phyloP scores from a whole-genome alignment of 2,329 filamentous ascomycete genomes.

The Phoma herbarum region DNA sequence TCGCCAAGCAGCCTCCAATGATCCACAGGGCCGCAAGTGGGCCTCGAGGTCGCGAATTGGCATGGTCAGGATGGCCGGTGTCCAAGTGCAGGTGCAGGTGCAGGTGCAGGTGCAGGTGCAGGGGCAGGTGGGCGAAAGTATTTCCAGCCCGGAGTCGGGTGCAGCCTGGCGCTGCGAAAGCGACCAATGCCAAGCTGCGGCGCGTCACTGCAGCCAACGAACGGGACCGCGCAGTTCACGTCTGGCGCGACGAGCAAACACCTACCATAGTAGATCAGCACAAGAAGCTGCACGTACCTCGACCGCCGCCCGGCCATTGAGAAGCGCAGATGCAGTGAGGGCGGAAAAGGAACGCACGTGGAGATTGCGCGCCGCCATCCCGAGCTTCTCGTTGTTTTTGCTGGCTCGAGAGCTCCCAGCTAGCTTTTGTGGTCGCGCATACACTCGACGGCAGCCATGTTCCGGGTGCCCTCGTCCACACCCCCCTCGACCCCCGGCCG shows the following conservation, averaged over 20 bases:
- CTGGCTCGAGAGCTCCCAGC: conserved; percentile 2
- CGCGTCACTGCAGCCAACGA: conserved; percentile 30
- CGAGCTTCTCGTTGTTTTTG: conserved; percentile 16
- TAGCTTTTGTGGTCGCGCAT: conserved; percentile 4
- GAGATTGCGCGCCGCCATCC: conserved; percentile 10
- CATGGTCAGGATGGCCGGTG: no score
- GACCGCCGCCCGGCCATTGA: not conserved
- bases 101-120: no score
- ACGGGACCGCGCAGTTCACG: conserved; percentile 23
- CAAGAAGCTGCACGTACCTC: not conserved
- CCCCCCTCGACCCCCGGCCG: conserved; percentile 50
- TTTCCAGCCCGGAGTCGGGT: not conserved
- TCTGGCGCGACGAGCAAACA: conserved; percentile 25
- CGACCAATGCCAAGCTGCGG: conserved; percentile 23
- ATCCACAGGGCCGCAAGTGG: conserved; percentile 3
- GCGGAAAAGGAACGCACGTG: not conserved
- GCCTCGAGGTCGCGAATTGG: no score
- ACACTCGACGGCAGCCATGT: no score
- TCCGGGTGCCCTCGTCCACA: conserved; percentile 44
- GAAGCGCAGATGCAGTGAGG: not conserved
- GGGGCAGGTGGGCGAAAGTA: not conserved
- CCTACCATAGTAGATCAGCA: not conserved
- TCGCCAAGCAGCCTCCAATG: not conserved
- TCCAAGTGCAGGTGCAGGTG: no score
- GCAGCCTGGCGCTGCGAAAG: not conserved